Evolutionary conservation across 768 basidiomycete genomes (phyloP), one percentile per base, ranked within the genome.

Genomic region (Boletellus sp.): DNA sequence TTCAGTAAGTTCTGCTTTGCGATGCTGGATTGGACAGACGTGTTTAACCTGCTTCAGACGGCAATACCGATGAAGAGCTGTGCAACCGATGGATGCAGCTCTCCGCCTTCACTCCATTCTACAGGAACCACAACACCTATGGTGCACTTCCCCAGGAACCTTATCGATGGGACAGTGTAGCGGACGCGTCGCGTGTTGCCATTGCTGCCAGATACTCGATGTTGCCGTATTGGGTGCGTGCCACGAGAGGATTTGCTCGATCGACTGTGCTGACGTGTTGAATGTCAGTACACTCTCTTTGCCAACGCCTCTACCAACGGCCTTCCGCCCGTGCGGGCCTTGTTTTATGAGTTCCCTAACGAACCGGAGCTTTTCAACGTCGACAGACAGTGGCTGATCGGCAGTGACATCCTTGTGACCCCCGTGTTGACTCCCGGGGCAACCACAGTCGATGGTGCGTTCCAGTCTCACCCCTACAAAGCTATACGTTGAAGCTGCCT

Each of bases 81-180:
- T 87, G 87, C 67, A 84, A 83, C 53, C 78, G 90, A 16, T 92
- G 90, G 90, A 90, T 88, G 87, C 83, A 85, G 63, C 76, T 90
- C n/a, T 75, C 85, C 3, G 89, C 88, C 1, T 91, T 91, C 64
- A 77, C 78, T 23, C 89, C 89, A 6, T 92, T 92, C 74, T 90
- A 81, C 65, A 74, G 89, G 45, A 92, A 91, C 64, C 90, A 91
- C 64, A 87, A 87, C 53, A 66, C 74, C 28, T 72, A 71, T 46
- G 80, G 79, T 20, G 84, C 85, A 5, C 72, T 88, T 24, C 69
- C 81, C n/a, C 90, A 90, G 63, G 88, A 90, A 59, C 87, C 87
- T 3, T 91, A 85, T 57, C 73, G 80, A 36, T 92, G 90, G 88
- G 84, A 87, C 47, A 85, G 81, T 45, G 89, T 90, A 13, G 85